Percentiles rank a stretch among this genome's conserved stretches.
phyloP scores from a whole-genome alignment of 1,284 basidiomycete genomes.

The Paramarasmius palmivorus region DNA sequence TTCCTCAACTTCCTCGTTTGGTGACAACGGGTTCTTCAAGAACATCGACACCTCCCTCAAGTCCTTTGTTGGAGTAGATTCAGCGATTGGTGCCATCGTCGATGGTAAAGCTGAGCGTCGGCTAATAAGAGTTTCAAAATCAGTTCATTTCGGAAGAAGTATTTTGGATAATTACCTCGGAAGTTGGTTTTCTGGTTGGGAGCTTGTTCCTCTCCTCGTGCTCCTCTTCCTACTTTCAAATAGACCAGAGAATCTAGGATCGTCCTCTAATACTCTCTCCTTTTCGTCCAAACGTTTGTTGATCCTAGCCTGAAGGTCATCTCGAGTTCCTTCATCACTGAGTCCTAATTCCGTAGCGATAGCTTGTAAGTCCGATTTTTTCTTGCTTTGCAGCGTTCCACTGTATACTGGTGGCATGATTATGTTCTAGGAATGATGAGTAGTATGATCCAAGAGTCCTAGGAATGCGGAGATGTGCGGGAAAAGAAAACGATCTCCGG shows the following conservation, averaged over 20 bases:
- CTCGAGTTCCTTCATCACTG: slow-evolving; percentile 56
- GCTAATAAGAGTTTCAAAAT: too few species aligned
- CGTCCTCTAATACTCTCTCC: slow-evolving; percentile 49
- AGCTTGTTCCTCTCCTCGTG: slow-evolving; percentile 43
- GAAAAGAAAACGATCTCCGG: not conserved
- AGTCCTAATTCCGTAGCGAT: slow-evolving; percentile 53
- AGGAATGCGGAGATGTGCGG: too few species aligned
- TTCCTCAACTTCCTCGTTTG: slow-evolving; percentile 20
- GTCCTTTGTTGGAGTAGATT: slow-evolving; percentile 47
- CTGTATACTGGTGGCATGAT: slow-evolving; percentile 33
- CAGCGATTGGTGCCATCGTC: slow-evolving; percentile 38
- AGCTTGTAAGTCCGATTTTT: slow-evolving; percentile 61
- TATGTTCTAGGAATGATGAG: slow-evolving; percentile 22
- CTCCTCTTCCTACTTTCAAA: slow-evolving; percentile 43
- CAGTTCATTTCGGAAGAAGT: not conserved
- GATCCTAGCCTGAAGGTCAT: slow-evolving; percentile 57
- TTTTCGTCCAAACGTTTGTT: slow-evolving; percentile 57
- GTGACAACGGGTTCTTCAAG: slow-evolving; percentile 43
- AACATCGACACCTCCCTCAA: slow-evolving; percentile 48
- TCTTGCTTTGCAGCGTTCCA: slow-evolving; percentile 55
- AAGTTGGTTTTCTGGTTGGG: slow-evolving; percentile 17
- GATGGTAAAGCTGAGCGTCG: slow-evolving; percentile 4
- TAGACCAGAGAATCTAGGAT: slow-evolving; percentile 56
- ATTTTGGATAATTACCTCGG: slow-evolving; percentile 9
- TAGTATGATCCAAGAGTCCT: not conserved